Conservation (phyloP, 306 rosid genomes). For the Fragaria ananassa region DNA sequence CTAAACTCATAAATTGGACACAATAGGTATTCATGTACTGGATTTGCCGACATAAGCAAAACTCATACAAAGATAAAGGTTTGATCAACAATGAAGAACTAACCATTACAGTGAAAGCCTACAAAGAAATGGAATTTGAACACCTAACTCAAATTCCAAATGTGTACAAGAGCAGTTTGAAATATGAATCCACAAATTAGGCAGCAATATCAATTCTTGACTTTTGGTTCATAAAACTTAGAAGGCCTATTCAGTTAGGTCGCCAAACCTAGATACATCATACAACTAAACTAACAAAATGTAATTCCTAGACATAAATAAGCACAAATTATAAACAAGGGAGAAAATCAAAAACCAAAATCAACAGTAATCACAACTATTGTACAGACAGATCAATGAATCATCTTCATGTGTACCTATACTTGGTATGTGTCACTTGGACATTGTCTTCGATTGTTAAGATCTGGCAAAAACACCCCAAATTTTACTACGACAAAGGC, state of each 20-base stretch:
- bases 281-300: conserved; percentile 20
- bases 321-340: conserved; percentile 28
- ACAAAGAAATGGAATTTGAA: neutral
- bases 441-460: conserved; percentile 28
- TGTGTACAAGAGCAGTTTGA: conserved; percentile 8
- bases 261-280: conserved; percentile 33
- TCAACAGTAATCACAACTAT: conserved; percentile 27
- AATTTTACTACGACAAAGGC: conserved; percentile 81
- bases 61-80: neutral
- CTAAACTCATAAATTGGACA: neutral
- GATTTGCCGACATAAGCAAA: neutral
- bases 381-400: conserved; percentile 41
- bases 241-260: conserved; percentile 36
- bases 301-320: conserved; percentile 23
- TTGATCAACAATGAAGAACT: conserved; percentile 1
- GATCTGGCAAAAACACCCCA: conserved; percentile 91
- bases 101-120: neutral
- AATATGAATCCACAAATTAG: conserved; percentile 6
- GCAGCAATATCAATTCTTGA: conserved; percentile 22
- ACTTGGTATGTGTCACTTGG: conserved; percentile 11
- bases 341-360: conserved; percentile 5
- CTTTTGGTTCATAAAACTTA: conserved; percentile 5
- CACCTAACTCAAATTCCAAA: neutral
- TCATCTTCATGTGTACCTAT: conserved; percentile 29
- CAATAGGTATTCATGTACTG: neutral